These are phyloP conservation scores for Aureobasidium namibiae DNA, from an alignment of 2,329 filamentous ascomycete species.

Conservation along the genomic window DNA sequence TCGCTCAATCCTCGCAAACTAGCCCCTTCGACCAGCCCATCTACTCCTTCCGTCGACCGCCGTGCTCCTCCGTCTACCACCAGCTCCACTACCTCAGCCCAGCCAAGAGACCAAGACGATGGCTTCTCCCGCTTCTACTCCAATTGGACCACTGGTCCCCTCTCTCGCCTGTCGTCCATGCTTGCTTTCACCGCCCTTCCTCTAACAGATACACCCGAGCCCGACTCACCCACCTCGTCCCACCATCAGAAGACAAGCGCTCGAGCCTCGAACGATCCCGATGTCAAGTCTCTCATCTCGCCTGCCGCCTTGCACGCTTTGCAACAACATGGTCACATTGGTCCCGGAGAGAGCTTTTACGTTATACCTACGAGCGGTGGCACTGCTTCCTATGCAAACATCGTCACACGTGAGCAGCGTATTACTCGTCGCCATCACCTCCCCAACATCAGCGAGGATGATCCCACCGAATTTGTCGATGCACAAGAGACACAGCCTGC, in stretches of 20 bases:
- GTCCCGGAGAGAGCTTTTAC: conserved; percentile 70
- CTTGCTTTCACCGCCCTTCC: conserved; percentile 90
- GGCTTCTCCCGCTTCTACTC: conserved; percentile 87
- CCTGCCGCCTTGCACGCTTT: conserved; percentile 75
- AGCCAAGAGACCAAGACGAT: conserved; percentile 37
- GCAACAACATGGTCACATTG: conserved; percentile 38
- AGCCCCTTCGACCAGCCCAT: not conserved
- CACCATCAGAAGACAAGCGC: conserved; percentile 22
- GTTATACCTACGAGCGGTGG: conserved; percentile 88
- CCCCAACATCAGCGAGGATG: conserved; percentile 40
- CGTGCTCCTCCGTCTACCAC: conserved; percentile 19
- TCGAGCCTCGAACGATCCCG: conserved; percentile 42
- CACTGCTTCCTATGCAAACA: conserved; percentile 87
- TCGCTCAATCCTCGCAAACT: conserved; percentile 11
- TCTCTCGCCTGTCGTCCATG: conserved; percentile 81
- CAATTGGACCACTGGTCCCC: conserved; percentile 71
- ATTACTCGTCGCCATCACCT: conserved; percentile 37
- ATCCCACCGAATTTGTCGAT: conserved; percentile 78
- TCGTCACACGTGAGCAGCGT: conserved; percentile 48
- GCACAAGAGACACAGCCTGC: conserved; percentile 57
- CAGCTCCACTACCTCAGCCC: conserved; percentile 12
- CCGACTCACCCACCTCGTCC: conserved; percentile 21
- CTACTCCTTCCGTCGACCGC: not conserved
- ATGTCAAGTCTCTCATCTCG: conserved; percentile 77
- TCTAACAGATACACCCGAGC: conserved; percentile 35